phyloP scores from a whole-genome alignment of 345 rosid genomes.

The Syzygium oleosum region DNA sequence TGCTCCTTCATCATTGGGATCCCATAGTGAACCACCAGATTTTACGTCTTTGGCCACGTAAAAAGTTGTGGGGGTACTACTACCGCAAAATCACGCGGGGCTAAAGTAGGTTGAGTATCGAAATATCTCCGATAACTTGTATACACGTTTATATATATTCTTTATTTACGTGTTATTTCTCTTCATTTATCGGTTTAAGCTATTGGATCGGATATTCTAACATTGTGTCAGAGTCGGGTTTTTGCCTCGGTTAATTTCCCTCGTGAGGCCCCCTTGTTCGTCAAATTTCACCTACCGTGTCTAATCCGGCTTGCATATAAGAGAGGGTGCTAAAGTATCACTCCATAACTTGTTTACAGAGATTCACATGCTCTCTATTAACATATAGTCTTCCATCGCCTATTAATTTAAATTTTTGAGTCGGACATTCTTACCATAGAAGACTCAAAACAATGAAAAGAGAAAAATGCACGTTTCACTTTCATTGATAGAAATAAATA shows the following conservation, averaged over 20 bases:
- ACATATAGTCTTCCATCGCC: accelerated
- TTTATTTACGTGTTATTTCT: neutral
- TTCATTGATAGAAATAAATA: neutral
- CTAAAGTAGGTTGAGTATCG: neutral
- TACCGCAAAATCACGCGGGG: neutral
- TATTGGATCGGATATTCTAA: neutral
- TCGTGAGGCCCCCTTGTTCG: accelerated
- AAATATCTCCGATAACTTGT: neutral
- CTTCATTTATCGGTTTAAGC: neutral
- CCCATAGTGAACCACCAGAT: neutral
- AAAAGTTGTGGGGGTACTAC: neutral
- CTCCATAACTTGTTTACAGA: neutral
- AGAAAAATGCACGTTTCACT: neutral
- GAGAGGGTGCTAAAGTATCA: neutral
- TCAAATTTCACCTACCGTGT: accelerated
- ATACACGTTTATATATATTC: neutral
- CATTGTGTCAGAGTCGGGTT: accelerated
- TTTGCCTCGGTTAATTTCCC: neutral
- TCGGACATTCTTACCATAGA: neutral
- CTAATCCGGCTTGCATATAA: neutral
- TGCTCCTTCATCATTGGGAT: neutral
- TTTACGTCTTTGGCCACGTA: neutral
- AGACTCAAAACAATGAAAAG: neutral
- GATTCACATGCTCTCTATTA: neutral
- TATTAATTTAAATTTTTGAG: neutral